Evolutionary conservation across 2,329 filamentous ascomycete genomes (phyloP).

Genomic region (Pseudocercospora fuligena): DNA sequence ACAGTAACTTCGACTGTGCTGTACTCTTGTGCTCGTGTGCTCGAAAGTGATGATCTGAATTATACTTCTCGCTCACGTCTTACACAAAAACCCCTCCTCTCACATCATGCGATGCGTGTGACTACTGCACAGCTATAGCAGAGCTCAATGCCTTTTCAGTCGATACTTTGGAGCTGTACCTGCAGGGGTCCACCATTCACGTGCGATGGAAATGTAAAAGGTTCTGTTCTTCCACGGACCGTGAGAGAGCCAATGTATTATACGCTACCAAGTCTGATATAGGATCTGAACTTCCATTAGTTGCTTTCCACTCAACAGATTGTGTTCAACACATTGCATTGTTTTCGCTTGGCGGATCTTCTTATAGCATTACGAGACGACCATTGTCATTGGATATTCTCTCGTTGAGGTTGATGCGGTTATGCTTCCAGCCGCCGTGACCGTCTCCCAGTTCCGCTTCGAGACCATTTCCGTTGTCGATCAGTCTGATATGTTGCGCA

Average conservation of each 20-base stretch:
- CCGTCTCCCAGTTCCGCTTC: constrained; percentile 45
- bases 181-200: constrained; percentile 6
- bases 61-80: background rate
- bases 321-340: background rate
- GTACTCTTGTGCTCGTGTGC: background rate
- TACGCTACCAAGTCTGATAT: constrained; percentile 2
- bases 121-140: background rate
- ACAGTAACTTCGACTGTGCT: too few species aligned
- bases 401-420: constrained; percentile 45
- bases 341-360: background rate
- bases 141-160: constrained; percentile 7
- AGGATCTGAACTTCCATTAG: background rate
- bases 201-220: background rate
- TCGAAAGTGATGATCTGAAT: background rate
- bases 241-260: constrained; percentile 1
- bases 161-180: background rate
- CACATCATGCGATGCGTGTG: background rate
- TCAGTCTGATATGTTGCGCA: constrained; percentile 40
- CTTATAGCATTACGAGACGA: constrained; percentile 39
- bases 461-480: constrained; percentile 40
- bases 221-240: background rate
- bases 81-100: background rate
- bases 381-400: constrained; percentile 47
- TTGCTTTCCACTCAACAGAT: background rate
- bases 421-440: constrained; percentile 40